These are phyloP conservation scores for Ceratobasidium sp. DNA, from an alignment of 1,284 basidiomycete species.

Conservation along the genomic window DNA sequence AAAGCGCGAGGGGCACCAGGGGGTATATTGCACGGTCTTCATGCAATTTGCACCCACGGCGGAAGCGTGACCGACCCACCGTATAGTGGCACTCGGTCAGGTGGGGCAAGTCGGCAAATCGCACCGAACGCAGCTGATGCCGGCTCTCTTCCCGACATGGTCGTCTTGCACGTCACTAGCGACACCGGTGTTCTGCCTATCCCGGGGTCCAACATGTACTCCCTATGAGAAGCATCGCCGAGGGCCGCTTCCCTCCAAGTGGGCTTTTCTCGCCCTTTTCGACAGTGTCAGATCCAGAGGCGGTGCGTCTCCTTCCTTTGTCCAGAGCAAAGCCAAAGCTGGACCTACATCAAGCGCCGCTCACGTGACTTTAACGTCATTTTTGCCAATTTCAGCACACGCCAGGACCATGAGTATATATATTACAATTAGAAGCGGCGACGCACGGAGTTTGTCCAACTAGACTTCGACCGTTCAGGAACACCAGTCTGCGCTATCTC, in stretches of 20 bases:
- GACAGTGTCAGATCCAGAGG: not conserved
- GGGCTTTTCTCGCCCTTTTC: slow-evolving; percentile 25
- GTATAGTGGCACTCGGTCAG: slow-evolving; percentile 15
- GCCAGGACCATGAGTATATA: no score
- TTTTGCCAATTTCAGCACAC: no score
- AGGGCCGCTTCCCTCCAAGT: slow-evolving; percentile 13
- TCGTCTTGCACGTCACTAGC: not conserved
- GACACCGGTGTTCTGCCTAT: not conserved
- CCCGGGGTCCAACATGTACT: slow-evolving; percentile 10
- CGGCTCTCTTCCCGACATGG: slow-evolving; percentile 8
- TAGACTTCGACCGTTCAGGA: no score
- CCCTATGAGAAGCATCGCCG: slow-evolving; percentile 8
- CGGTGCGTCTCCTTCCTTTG: slow-evolving; percentile 7
- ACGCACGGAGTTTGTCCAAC: no score
- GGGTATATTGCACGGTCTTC: not conserved
- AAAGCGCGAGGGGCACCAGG: not conserved
- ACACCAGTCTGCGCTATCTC: no score
- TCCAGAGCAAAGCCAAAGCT: slow-evolving; percentile 5
- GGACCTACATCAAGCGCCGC: slow-evolving; percentile 31
- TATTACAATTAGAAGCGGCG: no score
- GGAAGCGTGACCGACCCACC: not conserved
- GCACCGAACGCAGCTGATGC: slow-evolving; percentile 21
- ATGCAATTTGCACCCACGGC: no score
- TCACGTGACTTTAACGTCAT: slow-evolving; percentile 4
- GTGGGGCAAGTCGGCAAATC: not conserved